phyloP scores from a whole-genome alignment of 345 rosid species.

The Rhizophora mangle region DNA sequence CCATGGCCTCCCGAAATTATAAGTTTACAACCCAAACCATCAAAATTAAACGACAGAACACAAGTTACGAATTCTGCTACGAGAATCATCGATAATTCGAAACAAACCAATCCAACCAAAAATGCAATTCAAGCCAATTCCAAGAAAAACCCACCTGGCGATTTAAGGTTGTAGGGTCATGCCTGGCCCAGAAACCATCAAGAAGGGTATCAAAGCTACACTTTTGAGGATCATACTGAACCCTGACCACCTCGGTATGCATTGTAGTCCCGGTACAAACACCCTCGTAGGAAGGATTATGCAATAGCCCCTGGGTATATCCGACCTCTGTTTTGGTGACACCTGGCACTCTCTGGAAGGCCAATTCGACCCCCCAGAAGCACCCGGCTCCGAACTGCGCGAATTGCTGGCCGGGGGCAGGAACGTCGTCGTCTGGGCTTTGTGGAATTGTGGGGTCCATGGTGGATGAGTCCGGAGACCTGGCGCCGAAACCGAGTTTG shows the following conservation, averaged over 20 bases:
- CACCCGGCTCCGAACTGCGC: slow-evolving; percentile 94
- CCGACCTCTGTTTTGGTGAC: slow-evolving; percentile 88
- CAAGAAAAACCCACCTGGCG: slow-evolving; percentile 64
- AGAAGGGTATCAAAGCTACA: slow-evolving; percentile 67
- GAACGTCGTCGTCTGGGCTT: slow-evolving; percentile 65
- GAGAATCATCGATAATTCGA: neutral
- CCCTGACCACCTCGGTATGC: slow-evolving; percentile 79
- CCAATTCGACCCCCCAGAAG: slow-evolving; percentile 94
- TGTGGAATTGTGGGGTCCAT: slow-evolving; percentile 67
- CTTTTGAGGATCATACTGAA: slow-evolving; percentile 79
- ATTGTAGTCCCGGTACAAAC: slow-evolving; percentile 67
- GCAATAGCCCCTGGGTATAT: slow-evolving; percentile 56
- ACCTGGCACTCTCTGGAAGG: slow-evolving; percentile 78
- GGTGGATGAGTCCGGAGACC: slow-evolving; percentile 39
- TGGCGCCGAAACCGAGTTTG: slow-evolving; percentile 71
- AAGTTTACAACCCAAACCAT: neutral
- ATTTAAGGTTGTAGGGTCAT: slow-evolving; percentile 88
- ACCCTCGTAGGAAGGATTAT: slow-evolving; percentile 74
- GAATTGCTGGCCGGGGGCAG: slow-evolving; percentile 70
- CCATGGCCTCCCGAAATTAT: neutral
- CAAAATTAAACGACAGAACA: neutral
- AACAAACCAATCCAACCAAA: neutral
- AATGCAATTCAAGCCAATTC: neutral
- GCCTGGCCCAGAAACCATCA: slow-evolving; percentile 80
- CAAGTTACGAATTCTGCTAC: no score